phyloP scores from a whole-genome alignment of 331 rosid species.

The Rhamnella rubrinervis region DNA sequence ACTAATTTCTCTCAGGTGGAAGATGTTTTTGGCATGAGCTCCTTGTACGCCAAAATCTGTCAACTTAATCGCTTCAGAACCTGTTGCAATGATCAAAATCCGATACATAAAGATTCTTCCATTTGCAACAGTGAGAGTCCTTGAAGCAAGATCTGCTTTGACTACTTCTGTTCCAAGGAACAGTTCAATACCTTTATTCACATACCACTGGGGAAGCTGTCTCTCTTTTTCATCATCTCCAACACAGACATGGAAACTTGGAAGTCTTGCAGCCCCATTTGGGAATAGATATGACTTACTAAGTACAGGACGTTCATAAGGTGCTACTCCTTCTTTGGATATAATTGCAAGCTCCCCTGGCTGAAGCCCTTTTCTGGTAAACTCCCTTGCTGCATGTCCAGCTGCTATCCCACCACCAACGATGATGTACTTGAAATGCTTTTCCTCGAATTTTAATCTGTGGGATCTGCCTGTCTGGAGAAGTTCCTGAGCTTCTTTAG shows the following conservation, averaged over 20 bases:
- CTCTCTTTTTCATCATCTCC: constrained; percentile 45
- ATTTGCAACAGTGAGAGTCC: constrained; percentile 21
- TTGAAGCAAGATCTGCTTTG: constrained; percentile 26
- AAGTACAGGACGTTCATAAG: constrained; percentile 49
- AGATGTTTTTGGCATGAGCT: constrained; percentile 38
- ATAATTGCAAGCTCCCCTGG: constrained; percentile 41
- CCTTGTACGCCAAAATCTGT: constrained; percentile 33
- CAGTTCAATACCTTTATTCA: constrained; percentile 34
- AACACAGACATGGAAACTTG: constrained; percentile 43
- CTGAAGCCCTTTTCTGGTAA: constrained; percentile 28
- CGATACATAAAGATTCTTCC: constrained; percentile 28
- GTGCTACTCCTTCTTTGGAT: constrained; percentile 43
- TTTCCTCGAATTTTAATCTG: neutral
- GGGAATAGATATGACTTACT: constrained; percentile 50
- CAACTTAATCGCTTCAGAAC: constrained; percentile 29
- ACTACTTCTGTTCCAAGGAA: constrained; percentile 39
- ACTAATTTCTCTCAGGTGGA: constrained; percentile 43
- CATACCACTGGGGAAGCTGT: constrained; percentile 38
- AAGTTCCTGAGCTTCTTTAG: constrained; percentile 28
- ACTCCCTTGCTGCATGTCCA: constrained; percentile 53
- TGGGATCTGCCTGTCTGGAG: constrained; percentile 21
- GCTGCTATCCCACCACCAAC: constrained; percentile 56
- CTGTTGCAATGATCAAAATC: constrained; percentile 45
- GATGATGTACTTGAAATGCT: constrained; percentile 25
- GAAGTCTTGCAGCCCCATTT: constrained; percentile 30